These are phyloP conservation scores for Kurtzmaniella natalensis DNA, from an alignment of 1,139 yeast species.

Conservation along the genomic window DNA sequence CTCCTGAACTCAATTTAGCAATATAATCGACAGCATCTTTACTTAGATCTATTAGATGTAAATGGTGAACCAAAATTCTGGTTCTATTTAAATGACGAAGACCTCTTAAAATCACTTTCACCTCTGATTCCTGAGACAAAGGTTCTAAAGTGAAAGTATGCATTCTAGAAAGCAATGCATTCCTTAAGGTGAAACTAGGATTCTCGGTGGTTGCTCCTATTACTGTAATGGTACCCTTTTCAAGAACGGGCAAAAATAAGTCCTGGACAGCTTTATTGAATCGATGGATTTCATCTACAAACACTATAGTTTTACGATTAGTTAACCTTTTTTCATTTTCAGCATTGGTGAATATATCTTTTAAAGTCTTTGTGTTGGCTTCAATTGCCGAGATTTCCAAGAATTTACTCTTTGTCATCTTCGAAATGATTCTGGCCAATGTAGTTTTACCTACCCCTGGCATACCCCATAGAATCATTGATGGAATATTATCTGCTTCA, in stretches of 20 bases:
- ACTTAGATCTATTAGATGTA: slow-evolving; percentile 47
- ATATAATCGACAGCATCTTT: slow-evolving; percentile 62
- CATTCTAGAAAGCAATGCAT: slow-evolving; percentile 84
- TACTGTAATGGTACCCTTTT: slow-evolving; percentile 59
- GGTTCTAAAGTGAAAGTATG: slow-evolving; percentile 80
- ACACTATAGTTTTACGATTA: slow-evolving; percentile 69
- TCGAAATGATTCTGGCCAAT: slow-evolving; percentile 55
- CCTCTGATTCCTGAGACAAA: slow-evolving; percentile 50
- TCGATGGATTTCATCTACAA: slow-evolving; percentile 90
- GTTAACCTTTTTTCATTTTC: slow-evolving; percentile 63
- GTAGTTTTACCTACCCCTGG: slow-evolving; percentile 97
- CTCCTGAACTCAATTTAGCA: slow-evolving; percentile 83
- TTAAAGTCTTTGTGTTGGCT: slow-evolving; percentile 65
- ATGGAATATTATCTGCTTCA: slow-evolving; percentile 61
- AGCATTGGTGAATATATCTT: slow-evolving; percentile 70
- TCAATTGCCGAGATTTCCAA: slow-evolving; percentile 86
- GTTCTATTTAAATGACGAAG: slow-evolving; percentile 56
- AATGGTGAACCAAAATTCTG: slow-evolving; percentile 37
- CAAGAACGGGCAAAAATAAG: slow-evolving; percentile 68
- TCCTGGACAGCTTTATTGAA: slow-evolving; percentile 91
- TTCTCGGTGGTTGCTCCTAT: slow-evolving; percentile 98
- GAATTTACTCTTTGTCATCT: slow-evolving; percentile 50
- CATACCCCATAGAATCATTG: slow-evolving; percentile 91
- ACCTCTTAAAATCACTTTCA: slow-evolving; percentile 58
- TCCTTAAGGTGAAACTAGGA: slow-evolving; percentile 86